Conservation (phyloP, 305 asterid species). For the Striga hermonthica region DNA sequence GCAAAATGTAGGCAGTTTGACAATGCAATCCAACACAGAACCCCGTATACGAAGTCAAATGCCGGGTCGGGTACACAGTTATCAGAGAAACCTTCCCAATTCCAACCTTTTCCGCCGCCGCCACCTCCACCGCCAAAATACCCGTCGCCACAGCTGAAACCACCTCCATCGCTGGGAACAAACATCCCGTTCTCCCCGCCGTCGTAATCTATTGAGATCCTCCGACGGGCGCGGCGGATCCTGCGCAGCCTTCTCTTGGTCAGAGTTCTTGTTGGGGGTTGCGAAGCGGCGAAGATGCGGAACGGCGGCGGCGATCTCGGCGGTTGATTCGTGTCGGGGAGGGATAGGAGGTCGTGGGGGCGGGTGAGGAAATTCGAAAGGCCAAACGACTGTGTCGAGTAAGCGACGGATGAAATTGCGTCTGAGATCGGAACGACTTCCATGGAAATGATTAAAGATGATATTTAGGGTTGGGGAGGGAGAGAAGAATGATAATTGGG, state of each 20-base stretch:
- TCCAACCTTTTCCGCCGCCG: conserved; percentile 71
- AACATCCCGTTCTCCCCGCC: conserved; percentile 35
- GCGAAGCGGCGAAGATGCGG: conserved; percentile 53
- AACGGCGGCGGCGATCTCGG: conserved; percentile 36
- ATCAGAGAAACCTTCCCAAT: conserved; percentile 62
- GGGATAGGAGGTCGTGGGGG: conserved; percentile 34
- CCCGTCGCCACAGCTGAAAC: conserved; percentile 37
- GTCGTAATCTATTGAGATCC: conserved; percentile 33
- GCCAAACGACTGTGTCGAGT: conserved; percentile 44
- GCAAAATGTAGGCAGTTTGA: conserved; percentile 87
- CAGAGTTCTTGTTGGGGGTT: conserved; percentile 54
- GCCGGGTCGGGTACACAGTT: conserved; percentile 69
- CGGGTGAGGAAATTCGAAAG: conserved; percentile 50
- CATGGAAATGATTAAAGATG: conserved; percentile 38
- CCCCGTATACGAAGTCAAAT: conserved; percentile 78
- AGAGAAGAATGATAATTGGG: conserved; percentile 21
- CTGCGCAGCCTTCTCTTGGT: conserved; percentile 48
- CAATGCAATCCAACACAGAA: conserved; percentile 71
- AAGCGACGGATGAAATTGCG: conserved; percentile 44
- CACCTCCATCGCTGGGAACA: conserved; percentile 44
- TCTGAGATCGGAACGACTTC: conserved; percentile 60
- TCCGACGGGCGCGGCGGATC: conserved; percentile 53
- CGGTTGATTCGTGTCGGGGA: conserved; percentile 51
- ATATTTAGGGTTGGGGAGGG: conserved; percentile 32
- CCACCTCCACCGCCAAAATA: conserved; percentile 44